Percentiles rank a stretch among this genome's conserved stretches.
phyloP scores from a whole-genome alignment of 345 rosid genomes.

The Cardamine resedifolia region DNA sequence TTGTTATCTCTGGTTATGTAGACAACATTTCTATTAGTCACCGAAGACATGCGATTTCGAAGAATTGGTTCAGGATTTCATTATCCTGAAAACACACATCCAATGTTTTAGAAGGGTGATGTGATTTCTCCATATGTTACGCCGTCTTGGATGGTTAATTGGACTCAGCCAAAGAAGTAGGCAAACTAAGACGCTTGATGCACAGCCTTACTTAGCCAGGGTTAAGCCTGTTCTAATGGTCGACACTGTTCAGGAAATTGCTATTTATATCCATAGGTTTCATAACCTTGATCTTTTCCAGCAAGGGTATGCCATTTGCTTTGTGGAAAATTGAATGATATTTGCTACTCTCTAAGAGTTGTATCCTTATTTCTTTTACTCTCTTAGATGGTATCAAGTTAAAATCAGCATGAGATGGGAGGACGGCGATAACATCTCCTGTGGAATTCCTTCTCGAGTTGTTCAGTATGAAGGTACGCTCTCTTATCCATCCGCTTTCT shows the following conservation, averaged over 20 bases:
- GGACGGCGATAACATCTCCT: constrained; percentile 46
- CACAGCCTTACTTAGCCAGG: constrained; percentile 47
- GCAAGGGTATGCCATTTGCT: constrained; percentile 62
- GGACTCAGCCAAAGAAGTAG: constrained; percentile 48
- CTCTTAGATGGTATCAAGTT: constrained; percentile 86
- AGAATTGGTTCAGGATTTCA: constrained; percentile 24
- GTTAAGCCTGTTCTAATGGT: constrained; percentile 61
- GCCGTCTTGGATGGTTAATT: constrained; percentile 58
- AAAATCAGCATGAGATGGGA: constrained; percentile 89
- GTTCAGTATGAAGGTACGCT: constrained; percentile 95
- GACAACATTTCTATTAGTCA: background rate
- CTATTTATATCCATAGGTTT: constrained; percentile 54
- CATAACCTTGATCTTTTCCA: constrained; percentile 61
- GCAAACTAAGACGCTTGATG: constrained; percentile 53
- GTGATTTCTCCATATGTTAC: constrained; percentile 52
- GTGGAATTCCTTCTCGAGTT: constrained; percentile 81
- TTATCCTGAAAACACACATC: constrained; percentile 25
- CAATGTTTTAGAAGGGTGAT: constrained; percentile 37
- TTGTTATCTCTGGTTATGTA: background rate
- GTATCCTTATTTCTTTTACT: background rate
- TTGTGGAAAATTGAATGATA: background rate
- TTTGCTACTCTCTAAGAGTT: background rate
- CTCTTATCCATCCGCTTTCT: constrained; percentile 10
- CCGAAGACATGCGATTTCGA: constrained; percentile 6
- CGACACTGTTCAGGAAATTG: constrained; percentile 82